Evolutionary conservation across 1,139 yeast species (phyloP), one percentile per base, ranked within the genome.

Genomic region (Sugiyamaella pinicola): DNA sequence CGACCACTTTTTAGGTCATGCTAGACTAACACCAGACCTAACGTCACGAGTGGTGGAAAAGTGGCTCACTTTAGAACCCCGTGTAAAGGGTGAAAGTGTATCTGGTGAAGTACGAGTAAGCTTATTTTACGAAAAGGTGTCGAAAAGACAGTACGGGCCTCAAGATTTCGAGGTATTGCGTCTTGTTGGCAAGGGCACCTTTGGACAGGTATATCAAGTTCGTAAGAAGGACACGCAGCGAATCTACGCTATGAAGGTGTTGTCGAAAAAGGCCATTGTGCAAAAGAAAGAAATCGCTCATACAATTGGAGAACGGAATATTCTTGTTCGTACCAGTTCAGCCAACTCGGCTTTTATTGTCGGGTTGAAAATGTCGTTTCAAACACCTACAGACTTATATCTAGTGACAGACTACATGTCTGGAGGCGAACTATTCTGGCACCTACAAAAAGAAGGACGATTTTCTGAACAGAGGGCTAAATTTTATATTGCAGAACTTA

Each of bases 361-460:
- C 37, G 96, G 96, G 0, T 79, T 93, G 64, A 93, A 93, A 72
- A 91, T 91, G 69, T 87, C 96, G 1, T 93, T 93, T 71, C 99
- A 93, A 74, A 93, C 98, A 1, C 95, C 95, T 40, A 75, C 87
- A 0, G 98, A 93, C 70, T 77, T 93, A 59, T 93, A 90, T 68
- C 77, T 93, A 55, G 97, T 93, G 28, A 93, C 98, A 1, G 99
- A 93, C 72, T 93, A 87, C 73, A 91, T 93, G 98, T 85, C 95
- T 46, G 99, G 99, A 40, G 99, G 99, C 55, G 99, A 93, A 72
- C 77, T 93, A 60, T 93, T 93, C 69, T 91, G 96, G 96, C 98
- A 93, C 74, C 77, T 93, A 67, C 98, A 93, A 72, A 88, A 88
- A 67, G 98, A 93, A 69, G 96, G 97, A 40, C 81, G 96, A 61